Conservation (phyloP, 1,284 basidiomycete genomes). For the Moesziomyces parantarcticus region DNA sequence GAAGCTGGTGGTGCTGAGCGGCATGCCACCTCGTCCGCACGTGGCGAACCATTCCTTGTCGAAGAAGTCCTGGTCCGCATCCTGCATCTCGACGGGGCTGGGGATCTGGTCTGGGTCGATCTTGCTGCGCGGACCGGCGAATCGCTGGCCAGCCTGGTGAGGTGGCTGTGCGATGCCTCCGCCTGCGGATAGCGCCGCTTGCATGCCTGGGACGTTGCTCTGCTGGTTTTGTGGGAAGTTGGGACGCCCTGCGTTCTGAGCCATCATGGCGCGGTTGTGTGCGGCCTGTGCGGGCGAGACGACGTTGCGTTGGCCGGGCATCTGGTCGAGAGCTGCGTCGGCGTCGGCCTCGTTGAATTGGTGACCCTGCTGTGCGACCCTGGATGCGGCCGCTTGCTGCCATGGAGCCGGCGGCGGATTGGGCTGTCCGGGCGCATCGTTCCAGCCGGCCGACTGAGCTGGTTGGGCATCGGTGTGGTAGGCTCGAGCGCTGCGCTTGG, state of each 20-base stretch:
- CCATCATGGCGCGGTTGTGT: conserved; percentile 60
- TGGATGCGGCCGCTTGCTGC: conserved; percentile 61
- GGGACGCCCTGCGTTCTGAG: conserved; percentile 19
- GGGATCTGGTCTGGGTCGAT: conserved; percentile 93
- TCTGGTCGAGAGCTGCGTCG: conserved; percentile 63
- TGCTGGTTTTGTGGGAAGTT: conserved; percentile 37
- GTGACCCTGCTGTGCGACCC: conserved; percentile 49
- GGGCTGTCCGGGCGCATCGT: conserved; percentile 59
- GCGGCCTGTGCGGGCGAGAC: conserved; percentile 59
- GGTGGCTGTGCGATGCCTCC: conserved; percentile 67
- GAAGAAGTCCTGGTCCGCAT: conserved; percentile 85
- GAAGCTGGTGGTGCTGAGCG: conserved; percentile 87
- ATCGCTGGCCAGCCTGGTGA: conserved; percentile 69
- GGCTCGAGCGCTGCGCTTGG: conserved; percentile 65
- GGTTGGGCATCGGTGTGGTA: conserved; percentile 64
- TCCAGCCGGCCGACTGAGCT: conserved; percentile 49
- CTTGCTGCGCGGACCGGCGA: conserved; percentile 76
- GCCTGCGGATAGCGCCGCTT: conserved; percentile 30
- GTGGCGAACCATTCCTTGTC: conserved; percentile 81
- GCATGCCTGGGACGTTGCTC: conserved; percentile 39
- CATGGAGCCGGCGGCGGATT: conserved; percentile 57
- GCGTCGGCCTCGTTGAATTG: conserved; percentile 36
- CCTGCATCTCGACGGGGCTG: conserved; percentile 84
- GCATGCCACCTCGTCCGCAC: conserved; percentile 75
- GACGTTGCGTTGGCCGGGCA: conserved; percentile 64